Evolutionary conservation across 2,329 filamentous ascomycete species (phyloP).

Genomic region (Fusarium concolor): DNA sequence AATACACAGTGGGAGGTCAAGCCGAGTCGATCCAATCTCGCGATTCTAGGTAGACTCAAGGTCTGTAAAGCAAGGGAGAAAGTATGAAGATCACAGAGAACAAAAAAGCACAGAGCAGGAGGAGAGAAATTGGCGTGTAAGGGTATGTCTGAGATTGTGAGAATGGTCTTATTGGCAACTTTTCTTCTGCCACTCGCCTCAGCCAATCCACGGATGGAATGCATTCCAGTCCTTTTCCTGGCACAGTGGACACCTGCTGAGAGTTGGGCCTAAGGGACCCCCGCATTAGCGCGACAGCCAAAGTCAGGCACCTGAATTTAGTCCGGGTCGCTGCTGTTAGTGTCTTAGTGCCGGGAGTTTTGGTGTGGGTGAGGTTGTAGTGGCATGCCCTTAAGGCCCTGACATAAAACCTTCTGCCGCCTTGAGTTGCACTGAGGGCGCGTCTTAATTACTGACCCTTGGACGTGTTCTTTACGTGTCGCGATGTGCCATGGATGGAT

Average conservation of each 20-base stretch:
- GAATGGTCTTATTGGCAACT: constrained; percentile 11
- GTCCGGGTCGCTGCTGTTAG: constrained; percentile 34
- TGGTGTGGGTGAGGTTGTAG: background rate
- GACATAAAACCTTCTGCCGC: constrained; percentile 3
- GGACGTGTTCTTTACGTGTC: constrained; percentile 7
- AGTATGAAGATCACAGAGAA: background rate
- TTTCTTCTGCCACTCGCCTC: constrained; percentile 21
- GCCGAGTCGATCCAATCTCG: constrained; percentile 5
- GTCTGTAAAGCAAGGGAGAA: background rate
- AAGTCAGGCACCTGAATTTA: constrained; percentile 36
- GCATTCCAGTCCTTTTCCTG: constrained; percentile 28
- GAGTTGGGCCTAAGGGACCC: constrained; percentile 14
- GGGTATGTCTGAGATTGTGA: constrained; percentile 6
- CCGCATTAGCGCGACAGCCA: constrained; percentile 41
- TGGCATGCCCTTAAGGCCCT: background rate
- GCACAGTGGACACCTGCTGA: constrained; percentile 5
- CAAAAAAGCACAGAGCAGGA: background rate
- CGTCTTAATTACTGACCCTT: constrained; percentile 16
- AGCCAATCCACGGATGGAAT: constrained; percentile 20
- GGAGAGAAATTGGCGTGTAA: constrained; percentile 3
- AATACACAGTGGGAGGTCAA: background rate
- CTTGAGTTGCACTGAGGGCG: background rate
- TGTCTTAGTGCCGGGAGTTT: constrained; percentile 31
- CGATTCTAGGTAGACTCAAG: background rate
- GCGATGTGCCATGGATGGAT: too few species aligned